Percentiles rank a stretch among this genome's conserved stretches.
phyloP scores from a whole-genome alignment of 176 grass and related monocot species.

The Zoysia pacifica region DNA sequence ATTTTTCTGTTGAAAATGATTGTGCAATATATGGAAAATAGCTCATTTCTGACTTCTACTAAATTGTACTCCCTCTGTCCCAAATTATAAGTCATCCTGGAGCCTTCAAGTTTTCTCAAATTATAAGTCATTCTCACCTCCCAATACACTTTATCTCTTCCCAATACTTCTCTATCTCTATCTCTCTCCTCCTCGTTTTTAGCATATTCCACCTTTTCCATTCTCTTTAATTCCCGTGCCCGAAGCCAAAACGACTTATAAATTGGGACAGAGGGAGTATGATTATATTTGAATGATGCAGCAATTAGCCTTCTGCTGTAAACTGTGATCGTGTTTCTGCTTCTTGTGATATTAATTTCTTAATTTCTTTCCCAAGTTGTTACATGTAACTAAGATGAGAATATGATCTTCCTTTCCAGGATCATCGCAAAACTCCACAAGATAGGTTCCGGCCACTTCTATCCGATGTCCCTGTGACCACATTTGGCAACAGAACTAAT shows the following conservation, averaged over 20 bases:
- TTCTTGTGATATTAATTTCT: neutral
- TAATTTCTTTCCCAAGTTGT: conserved; percentile 8
- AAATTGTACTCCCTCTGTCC: too few relatives aligned
- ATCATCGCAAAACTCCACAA: conserved; percentile 77
- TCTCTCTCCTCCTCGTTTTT: too few relatives aligned
- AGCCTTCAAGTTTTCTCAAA: too few relatives aligned
- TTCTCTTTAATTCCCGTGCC: too few relatives aligned
- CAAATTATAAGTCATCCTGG: too few relatives aligned
- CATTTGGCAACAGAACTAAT: conserved; percentile 59
- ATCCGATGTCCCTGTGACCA: conserved; percentile 56
- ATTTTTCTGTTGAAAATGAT: neutral
- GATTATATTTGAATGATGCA: conserved; percentile 16
- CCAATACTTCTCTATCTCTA: too few relatives aligned
- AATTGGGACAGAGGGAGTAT: neutral
- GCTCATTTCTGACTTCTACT: conserved; percentile 9
- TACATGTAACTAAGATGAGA: conserved; percentile 37
- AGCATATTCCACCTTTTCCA: too few relatives aligned
- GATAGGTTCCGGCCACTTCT: conserved; percentile 93
- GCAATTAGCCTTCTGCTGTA: neutral
- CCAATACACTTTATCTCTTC: too few relatives aligned
- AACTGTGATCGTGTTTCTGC: too few relatives aligned
- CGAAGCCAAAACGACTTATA: too few relatives aligned
- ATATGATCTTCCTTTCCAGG: conserved; percentile 54
- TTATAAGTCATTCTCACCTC: too few relatives aligned
- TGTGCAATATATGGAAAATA: neutral